These are phyloP conservation scores for Taiwanofungus camphoratus DNA, from an alignment of 1,284 basidiomycete genomes.

Conservation along the genomic window DNA sequence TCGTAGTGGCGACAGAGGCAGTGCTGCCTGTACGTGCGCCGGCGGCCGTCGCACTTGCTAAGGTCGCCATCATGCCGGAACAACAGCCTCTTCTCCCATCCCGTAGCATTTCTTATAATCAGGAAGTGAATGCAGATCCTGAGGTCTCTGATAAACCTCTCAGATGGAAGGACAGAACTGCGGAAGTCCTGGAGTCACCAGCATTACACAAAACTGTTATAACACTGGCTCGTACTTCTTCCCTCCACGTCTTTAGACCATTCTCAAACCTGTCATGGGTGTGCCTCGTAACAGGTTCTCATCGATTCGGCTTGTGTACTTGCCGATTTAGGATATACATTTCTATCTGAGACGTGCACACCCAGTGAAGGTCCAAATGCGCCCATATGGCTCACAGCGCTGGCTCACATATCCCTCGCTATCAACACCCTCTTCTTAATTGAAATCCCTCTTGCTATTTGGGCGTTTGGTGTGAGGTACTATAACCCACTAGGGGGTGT, in stretches of 20 bases:
- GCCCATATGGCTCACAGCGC: slow-evolving; percentile 54
- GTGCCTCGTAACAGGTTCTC: slow-evolving; percentile 40
- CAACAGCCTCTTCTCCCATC: slow-evolving; percentile 48
- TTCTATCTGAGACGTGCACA: slow-evolving; percentile 50
- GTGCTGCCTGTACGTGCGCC: neutral
- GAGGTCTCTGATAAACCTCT: slow-evolving; percentile 12
- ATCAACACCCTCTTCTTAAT: slow-evolving; percentile 69
- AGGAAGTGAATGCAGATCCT: slow-evolving; percentile 12
- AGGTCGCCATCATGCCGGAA: slow-evolving; percentile 38
- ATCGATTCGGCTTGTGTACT: slow-evolving; percentile 65
- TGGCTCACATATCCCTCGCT: slow-evolving; percentile 55
- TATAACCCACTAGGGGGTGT: slow-evolving; percentile 52
- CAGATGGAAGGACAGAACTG: slow-evolving; percentile 34
- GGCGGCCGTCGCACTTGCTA: neutral
- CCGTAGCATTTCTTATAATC: slow-evolving; percentile 17
- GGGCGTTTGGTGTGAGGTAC: slow-evolving; percentile 52
- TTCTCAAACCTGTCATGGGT: slow-evolving; percentile 1
- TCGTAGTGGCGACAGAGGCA: no score
- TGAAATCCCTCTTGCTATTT: slow-evolving; percentile 68
- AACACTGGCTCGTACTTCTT: slow-evolving; percentile 42
- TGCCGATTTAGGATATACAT: slow-evolving; percentile 60
- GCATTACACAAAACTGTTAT: slow-evolving; percentile 55
- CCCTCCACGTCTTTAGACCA: slow-evolving; percentile 5
- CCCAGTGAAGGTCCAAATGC: slow-evolving; percentile 41
- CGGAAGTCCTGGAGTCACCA: slow-evolving; percentile 46